Percentiles rank a stretch among this genome's conserved stretches.
Evolutionary conservation across 805 yeast genomes (phyloP).

Genomic region (Saccharomycopsis sp.): DNA sequence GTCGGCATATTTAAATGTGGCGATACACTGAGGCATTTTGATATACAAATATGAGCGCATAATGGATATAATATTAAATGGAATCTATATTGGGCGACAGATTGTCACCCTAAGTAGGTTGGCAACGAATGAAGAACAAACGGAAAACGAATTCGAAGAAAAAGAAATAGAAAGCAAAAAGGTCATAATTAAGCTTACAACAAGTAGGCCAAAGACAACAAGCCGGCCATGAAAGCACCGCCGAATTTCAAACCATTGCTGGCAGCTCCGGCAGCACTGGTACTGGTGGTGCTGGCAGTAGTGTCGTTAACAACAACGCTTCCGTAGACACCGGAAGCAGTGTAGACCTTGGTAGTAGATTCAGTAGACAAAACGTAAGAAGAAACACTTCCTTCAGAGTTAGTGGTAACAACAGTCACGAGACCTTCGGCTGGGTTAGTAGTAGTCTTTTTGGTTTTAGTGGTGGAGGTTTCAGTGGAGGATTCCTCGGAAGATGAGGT

Average conservation of each 20-base stretch:
- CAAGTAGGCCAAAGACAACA: conserved; percentile 4
- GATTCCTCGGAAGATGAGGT: background rate
- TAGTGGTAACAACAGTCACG: background rate
- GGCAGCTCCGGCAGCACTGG: background rate
- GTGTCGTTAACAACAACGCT: background rate
- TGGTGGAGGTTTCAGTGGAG: background rate
- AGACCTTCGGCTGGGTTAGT: conserved; percentile 2
- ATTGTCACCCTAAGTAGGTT: too few relatives aligned
- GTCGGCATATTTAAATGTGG: too few relatives aligned
- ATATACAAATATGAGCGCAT: too few relatives aligned
- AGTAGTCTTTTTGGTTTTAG: background rate
- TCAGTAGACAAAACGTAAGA: background rate
- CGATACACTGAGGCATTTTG: background rate
- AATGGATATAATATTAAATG: background rate
- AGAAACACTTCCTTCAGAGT: background rate
- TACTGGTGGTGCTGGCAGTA: conserved; percentile 1
- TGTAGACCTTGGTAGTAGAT: background rate
- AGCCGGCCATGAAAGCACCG: conserved; percentile 4
- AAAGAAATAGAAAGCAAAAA: background rate
- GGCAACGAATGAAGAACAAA: background rate
- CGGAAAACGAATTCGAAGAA: background rate
- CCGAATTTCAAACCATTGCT: background rate
- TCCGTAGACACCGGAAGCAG: conserved; percentile 2
- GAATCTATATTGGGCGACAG: background rate
- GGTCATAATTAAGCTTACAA: conserved; percentile 3